Evolutionary conservation across 208 protist genomes (phyloP).

Genomic region (Wallacemonas sp.): DNA sequence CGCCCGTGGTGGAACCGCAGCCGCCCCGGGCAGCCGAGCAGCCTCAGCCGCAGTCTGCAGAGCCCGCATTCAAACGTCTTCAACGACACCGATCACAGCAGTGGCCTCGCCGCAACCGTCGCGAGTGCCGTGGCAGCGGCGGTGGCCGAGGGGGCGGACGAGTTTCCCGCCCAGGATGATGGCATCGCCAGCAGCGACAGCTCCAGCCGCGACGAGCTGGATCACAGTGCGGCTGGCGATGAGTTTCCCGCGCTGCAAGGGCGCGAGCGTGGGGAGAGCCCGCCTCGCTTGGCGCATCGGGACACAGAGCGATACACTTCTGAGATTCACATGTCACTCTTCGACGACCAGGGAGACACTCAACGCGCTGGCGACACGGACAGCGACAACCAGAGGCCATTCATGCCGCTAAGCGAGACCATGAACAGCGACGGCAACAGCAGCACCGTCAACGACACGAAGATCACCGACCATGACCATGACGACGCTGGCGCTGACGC

Average conservation of each 20-base stretch:
- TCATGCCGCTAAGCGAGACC: no score
- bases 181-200: not conserved
- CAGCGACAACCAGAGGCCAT: no score
- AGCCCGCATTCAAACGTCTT: slow-evolving; percentile 2
- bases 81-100: slow-evolving; percentile 4
- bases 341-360: no score
- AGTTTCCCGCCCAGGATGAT: not conserved
- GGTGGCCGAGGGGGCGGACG: not conserved
- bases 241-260: no score
- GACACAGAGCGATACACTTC: slow-evolving; percentile 3
- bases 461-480: no score
- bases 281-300: not conserved
- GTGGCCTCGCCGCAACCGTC: not conserved
- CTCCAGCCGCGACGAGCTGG: not conserved
- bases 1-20: slow-evolving; percentile 16
- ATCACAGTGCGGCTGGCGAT: not conserved
- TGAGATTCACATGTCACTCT: not conserved
- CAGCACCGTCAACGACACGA: no score
- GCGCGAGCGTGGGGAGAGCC: not conserved
- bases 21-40: slow-evolving; percentile 1
- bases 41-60: not conserved
- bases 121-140: not conserved
- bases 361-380: no score
- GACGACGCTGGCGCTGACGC: not conserved
- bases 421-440: no score